These are phyloP conservation scores for Linanthus parryae DNA, from an alignment of 148 eudicot genomes.

Conservation along the genomic window DNA sequence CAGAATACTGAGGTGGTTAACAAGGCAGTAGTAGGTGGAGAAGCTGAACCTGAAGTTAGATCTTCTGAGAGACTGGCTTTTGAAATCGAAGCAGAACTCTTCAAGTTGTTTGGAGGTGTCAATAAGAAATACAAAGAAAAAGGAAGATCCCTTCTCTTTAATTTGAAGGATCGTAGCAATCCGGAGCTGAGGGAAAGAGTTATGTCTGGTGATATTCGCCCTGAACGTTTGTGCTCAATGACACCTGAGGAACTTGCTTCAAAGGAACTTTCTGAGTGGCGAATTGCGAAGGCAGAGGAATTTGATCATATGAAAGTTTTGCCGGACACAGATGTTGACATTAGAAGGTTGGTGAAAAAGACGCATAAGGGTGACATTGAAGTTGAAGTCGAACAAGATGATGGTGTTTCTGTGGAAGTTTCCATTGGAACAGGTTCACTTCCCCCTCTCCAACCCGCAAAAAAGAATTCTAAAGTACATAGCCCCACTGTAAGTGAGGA, in stretches of 20 bases:
- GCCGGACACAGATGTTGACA: constrained; percentile 72
- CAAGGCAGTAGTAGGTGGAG: constrained; percentile 17
- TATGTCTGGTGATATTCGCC: constrained; percentile 78
- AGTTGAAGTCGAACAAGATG: constrained; percentile 75
- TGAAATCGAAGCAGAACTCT: constrained; percentile 72
- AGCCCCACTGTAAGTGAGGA: constrained; percentile 23
- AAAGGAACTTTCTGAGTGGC: constrained; percentile 93
- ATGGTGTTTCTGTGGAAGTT: constrained; percentile 46
- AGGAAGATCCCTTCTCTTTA: constrained; percentile 85
- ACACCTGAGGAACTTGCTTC: constrained; percentile 99
- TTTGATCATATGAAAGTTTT: constrained; percentile 73
- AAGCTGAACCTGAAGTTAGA: constrained; percentile 12
- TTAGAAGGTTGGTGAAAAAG: constrained; percentile 86
- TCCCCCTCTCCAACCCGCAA: constrained; percentile 22
- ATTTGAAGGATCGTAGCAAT: constrained; percentile 84
- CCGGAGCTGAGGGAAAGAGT: constrained; percentile 88
- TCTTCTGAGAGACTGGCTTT: constrained; percentile 62
- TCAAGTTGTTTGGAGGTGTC: constrained; percentile 82
- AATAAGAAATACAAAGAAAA: constrained; percentile 95
- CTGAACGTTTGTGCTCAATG: constrained; percentile 87
- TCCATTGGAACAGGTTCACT: constrained; percentile 27
- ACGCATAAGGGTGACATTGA: constrained; percentile 96
- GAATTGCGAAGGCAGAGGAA: constrained; percentile 90
- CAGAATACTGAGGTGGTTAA: constrained; percentile 24
- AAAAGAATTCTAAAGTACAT: constrained; percentile 14